Evolutionary conservation across 2,329 filamentous ascomycete genomes (phyloP).

Genomic region (Pseudogymnoascus sp.): DNA sequence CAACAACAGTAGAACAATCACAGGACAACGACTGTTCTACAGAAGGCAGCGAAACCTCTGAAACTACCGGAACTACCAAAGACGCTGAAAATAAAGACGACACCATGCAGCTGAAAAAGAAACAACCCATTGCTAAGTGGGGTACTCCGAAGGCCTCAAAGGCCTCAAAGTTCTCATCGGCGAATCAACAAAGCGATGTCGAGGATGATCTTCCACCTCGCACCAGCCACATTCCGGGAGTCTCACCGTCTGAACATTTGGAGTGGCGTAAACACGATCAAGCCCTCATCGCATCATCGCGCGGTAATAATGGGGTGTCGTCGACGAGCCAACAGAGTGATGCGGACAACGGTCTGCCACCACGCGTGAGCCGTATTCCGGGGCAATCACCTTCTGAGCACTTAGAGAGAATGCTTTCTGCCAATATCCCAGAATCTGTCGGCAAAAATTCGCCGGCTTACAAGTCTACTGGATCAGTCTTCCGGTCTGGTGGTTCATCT

Average conservation of each 20-base stretch:
- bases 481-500: neutral
- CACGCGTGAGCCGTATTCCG: neutral
- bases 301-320: neutral
- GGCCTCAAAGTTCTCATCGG: neutral
- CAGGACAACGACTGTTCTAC: neutral
- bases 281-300: neutral
- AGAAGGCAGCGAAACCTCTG: neutral
- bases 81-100: neutral
- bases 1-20: neutral
- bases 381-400: conserved; percentile 6
- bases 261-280: neutral
- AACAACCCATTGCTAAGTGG: neutral
- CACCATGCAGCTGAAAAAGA: neutral
- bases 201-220: neutral
- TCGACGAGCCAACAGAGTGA: neutral
- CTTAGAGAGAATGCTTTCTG: neutral
- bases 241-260: neutral
- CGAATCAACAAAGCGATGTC: neutral
- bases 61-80: neutral
- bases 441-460: neutral
- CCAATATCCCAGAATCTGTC: neutral
- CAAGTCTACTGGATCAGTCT: neutral
- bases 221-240: neutral
- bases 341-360: neutral
- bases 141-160: neutral